These are phyloP conservation scores for Microthyrium microscopicum DNA, from an alignment of 2,329 filamentous ascomycete genomes.

Conservation along the genomic window DNA sequence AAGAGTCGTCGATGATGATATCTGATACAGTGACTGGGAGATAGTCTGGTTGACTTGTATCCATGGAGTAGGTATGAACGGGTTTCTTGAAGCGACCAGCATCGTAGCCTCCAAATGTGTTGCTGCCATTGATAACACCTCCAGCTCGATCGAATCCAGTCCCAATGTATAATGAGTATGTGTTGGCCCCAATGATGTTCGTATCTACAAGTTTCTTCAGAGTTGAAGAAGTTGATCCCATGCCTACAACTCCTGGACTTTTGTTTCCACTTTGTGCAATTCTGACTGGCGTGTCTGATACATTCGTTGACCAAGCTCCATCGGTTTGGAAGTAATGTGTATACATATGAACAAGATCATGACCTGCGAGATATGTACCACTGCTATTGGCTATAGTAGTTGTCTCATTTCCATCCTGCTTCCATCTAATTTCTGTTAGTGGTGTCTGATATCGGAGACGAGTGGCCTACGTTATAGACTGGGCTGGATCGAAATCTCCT, in stretches of 20 bases:
- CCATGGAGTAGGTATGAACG: conserved; percentile 18
- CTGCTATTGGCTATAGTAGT: too few relatives aligned
- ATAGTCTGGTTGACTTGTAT: conserved; percentile 16
- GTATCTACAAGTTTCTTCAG: conserved; percentile 19
- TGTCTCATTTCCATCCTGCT: conserved; percentile 4
- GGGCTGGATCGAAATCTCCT: conserved; percentile 17
- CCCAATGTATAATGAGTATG: conserved; percentile 27
- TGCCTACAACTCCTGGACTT: conserved; percentile 20
- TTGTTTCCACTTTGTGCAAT: conserved; percentile 18
- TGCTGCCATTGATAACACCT: conserved; percentile 25
- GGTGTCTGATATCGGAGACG: too few relatives aligned
- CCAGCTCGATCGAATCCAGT: conserved; percentile 24
- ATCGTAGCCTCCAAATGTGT: conserved; percentile 28
- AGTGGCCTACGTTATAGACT: conserved; percentile 19
- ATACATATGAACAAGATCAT: conserved; percentile 21
- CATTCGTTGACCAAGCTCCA: conserved; percentile 19
- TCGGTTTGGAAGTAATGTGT: conserved; percentile 25
- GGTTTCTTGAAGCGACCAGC: conserved; percentile 23
- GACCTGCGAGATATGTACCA: too few relatives aligned
- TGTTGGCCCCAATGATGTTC: conserved; percentile 22
- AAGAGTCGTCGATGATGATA: conserved; percentile 20
- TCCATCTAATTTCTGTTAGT: too few relatives aligned
- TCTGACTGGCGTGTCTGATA: conserved; percentile 19
- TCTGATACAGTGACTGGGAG: conserved; percentile 24
- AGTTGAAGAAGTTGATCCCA: conserved; percentile 24